Evolutionary conservation across 139 green algal species (phyloP), one percentile per base, ranked within the genome.

Genomic region (Micractinium sp.): DNA sequence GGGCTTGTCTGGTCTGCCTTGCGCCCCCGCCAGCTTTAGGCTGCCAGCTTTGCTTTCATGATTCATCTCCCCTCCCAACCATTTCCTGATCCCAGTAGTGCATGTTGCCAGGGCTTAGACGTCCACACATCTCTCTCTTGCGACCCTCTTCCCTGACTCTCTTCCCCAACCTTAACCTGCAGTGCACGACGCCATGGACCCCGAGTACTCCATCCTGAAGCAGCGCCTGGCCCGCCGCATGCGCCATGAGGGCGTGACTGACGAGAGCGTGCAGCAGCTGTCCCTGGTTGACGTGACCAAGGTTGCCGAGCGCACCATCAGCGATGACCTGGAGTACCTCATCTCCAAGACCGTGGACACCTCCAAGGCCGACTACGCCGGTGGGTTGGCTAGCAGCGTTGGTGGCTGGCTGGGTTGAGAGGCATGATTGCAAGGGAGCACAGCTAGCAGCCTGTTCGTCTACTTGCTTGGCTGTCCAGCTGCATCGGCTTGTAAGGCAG

Each of bases 131-230:
- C 9, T 56, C 5, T 56, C 47, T 16, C 7, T 9, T 56, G 47
- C 47, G 7, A 56, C 9, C 47, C 47, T 56, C 47, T 16, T 56
- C 47, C 25, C 29, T 56, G 1, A 1, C 79, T 29, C 29, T 19
- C 20, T 22, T 9, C 29, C 33, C 29, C 7, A 56, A 56, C 9
- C 7, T 56, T 5, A 16, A 5, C 63, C 29, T 67, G 82, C 82
- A 87, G 92, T 93, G 85, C 95, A 98, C 83, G 96, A 98, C 80
- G 89, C 93, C 19, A 87, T 96, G 81, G 95, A 99, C 90, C 95
- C 95, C 0, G 97, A 99, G 95, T 97, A 94, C 91, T 94, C 93
- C 86, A 97, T 98, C 89, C 93, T 99, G 27, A 98, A 97, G 93
- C 93, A 96, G 87, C 95, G 97, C 85, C 91, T 99, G 31, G 95